Percentiles rank a stretch among this genome's conserved stretches.
Evolutionary conservation across 83 land plant species (phyloP).

Genomic region (Picea engelmannii): DNA sequence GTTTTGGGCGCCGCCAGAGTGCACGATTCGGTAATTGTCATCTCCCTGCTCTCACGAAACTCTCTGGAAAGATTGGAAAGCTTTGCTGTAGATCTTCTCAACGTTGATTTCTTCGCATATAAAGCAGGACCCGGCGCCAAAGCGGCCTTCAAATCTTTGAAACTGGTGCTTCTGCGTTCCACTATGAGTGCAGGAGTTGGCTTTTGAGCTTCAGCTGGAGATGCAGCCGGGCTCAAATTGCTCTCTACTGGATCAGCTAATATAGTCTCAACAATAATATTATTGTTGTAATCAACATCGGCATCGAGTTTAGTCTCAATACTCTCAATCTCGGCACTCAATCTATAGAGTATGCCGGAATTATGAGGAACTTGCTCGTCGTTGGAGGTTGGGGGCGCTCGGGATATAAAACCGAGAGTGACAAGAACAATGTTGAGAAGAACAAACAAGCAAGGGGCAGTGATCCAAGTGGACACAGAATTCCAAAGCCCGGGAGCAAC

Average conservation of each 20-base stretch:
- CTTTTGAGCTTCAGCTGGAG: not conserved
- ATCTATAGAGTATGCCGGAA: not conserved
- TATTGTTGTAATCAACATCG: not conserved
- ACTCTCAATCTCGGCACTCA: not conserved
- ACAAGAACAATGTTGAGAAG: constrained; percentile 42
- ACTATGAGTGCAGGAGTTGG: not conserved
- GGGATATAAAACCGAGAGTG: constrained; percentile 43
- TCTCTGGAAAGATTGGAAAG: not conserved
- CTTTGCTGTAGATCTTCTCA: not conserved
- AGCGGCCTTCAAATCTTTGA: constrained; percentile 19
- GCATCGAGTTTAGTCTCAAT: not conserved
- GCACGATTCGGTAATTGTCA: not conserved
- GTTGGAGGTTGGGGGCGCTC: constrained; percentile 20
- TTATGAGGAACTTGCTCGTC: not conserved
- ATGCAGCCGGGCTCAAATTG: too few species aligned
- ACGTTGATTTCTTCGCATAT: not conserved
- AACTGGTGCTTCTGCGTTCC: not conserved
- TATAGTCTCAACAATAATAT: too few species aligned
- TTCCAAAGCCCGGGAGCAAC: not conserved
- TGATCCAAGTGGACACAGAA: not conserved
- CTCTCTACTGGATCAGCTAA: too few species aligned
- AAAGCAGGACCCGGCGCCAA: constrained; percentile 25
- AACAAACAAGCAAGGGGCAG: constrained; percentile 39
- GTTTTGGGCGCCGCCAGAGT: not conserved
- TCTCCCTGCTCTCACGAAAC: not conserved